A percentile compares a stretch with the other conserved stretches of the same genome.
phyloP scores from a whole-genome alignment of 371 early-diverging fungal species.

The Syncephalastrum racemosum region DNA sequence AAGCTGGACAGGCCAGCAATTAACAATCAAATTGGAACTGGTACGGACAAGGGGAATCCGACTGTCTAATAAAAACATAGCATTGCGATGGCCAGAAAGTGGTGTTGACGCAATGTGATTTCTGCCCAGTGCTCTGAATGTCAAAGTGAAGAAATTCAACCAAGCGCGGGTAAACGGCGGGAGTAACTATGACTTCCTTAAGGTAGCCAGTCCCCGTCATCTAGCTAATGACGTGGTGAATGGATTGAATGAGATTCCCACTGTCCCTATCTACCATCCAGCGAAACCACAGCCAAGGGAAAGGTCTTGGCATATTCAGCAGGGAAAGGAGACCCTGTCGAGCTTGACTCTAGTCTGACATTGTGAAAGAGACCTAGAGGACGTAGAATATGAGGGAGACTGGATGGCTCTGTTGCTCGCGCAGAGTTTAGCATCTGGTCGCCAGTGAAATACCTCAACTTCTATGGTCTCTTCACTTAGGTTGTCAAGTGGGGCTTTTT shows the following conservation, averaged over 20 bases:
- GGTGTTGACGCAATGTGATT: constrained; percentile 68
- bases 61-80: constrained; percentile 78
- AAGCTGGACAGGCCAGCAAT: no score
- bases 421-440: no score
- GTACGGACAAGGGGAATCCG: constrained; percentile 76
- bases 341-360: constrained; percentile 55
- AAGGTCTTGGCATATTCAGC: constrained; percentile 53
- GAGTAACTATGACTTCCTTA: constrained; percentile 76
- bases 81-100: constrained; percentile 64
- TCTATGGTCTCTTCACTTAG: no score
- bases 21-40: no score
- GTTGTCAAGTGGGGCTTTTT: no score
- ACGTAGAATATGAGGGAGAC: no score
- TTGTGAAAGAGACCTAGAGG: constrained; percentile 44
- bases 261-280: constrained; percentile 64
- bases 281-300: constrained; percentile 72
- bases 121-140: constrained; percentile 74
- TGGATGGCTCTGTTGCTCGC: no score
- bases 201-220: constrained; percentile 45
- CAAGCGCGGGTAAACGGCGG: constrained; percentile 74
- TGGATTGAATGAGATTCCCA: constrained; percentile 71
- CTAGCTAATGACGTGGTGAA: no score
- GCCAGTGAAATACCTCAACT: no score
- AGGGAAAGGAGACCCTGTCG: constrained; percentile 23
- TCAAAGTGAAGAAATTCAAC: constrained; percentile 69